Conservation (phyloP, 2,329 filamentous ascomycete genomes). For the Fusarium nanum region DNA sequence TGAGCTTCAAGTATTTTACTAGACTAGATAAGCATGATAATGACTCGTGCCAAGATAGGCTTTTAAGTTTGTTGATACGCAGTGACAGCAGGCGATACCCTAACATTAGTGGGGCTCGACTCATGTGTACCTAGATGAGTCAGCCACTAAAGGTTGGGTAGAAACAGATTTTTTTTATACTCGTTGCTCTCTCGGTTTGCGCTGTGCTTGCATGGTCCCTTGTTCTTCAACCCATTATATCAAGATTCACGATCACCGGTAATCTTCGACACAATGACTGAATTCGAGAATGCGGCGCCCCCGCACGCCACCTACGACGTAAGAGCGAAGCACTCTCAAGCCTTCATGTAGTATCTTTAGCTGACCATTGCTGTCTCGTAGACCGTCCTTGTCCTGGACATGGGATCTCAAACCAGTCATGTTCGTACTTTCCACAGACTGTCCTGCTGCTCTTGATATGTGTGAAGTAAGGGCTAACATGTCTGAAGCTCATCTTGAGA, state of each 20-base stretch:
- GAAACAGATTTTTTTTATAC: slow-evolving; percentile 9
- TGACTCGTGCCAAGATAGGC: background rate
- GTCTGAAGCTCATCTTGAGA: slow-evolving; percentile 13
- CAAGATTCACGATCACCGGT: background rate
- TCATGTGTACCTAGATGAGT: background rate
- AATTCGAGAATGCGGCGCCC: background rate
- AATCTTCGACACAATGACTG: background rate
- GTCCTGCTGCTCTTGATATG: background rate
- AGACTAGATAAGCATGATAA: background rate
- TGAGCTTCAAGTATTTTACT: background rate
- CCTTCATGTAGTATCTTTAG: slow-evolving; percentile 2
- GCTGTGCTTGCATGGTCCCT: background rate
- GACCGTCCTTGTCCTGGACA: slow-evolving; percentile 5
- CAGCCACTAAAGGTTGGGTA: slow-evolving; percentile 10
- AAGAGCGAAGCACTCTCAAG: background rate
- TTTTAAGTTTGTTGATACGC: slow-evolving; percentile 1
- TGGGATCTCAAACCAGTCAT: slow-evolving; percentile 8
- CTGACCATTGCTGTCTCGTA: background rate
- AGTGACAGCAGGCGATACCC: slow-evolving; percentile 2
- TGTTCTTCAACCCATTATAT: slow-evolving; percentile 1
- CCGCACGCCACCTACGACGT: slow-evolving; percentile 8
- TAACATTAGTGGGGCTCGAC: slow-evolving; percentile 5
- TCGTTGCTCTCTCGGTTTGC: background rate
- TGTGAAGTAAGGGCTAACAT: background rate
- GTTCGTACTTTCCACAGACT: background rate